These are phyloP conservation scores for Pouteria campechiana DNA, from an alignment of 179 eudicot species.

Conservation along the genomic window DNA sequence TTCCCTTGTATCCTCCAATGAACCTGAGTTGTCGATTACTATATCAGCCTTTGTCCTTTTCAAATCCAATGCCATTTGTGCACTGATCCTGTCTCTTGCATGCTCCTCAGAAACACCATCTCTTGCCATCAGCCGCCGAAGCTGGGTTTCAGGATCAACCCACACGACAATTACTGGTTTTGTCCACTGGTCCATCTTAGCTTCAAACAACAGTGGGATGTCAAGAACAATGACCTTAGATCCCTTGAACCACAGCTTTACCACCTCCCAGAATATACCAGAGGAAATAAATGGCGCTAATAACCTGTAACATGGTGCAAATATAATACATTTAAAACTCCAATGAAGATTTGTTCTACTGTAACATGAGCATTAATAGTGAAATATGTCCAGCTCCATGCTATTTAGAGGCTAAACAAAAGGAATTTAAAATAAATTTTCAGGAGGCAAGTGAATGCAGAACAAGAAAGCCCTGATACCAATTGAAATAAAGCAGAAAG, in stretches of 20 bases:
- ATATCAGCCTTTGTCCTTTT: conserved; percentile 67
- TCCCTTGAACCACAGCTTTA: conserved; percentile 87
- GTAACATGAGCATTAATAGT: too few relatives aligned
- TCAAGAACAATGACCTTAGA: conserved; percentile 65
- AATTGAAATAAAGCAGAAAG: too few relatives aligned
- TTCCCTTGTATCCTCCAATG: conserved; percentile 56
- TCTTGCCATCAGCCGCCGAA: conserved; percentile 64
- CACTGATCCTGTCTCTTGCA: conserved; percentile 64
- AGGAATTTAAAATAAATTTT: too few relatives aligned
- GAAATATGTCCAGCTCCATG: too few relatives aligned
- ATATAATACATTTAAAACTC: too few relatives aligned
- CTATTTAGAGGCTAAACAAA: too few relatives aligned
- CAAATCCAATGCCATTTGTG: conserved; percentile 78
- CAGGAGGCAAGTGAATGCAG: too few relatives aligned
- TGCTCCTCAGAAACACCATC: conserved; percentile 60
- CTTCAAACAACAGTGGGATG: conserved; percentile 82
- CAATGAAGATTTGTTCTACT: too few relatives aligned
- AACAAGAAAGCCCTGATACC: too few relatives aligned
- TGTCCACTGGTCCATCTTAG: conserved; percentile 88
- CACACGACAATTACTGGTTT: conserved; percentile 72
- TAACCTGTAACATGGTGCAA: too few relatives aligned
- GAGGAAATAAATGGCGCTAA: conserved; percentile 69
- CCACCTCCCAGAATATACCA: conserved; percentile 55
- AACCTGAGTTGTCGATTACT: conserved; percentile 76
- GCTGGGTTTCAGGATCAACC: conserved; percentile 82